Base-by-base conservation (phyloP, 1,284 basidiomycete genomes). In the Pseudozyma thailandica region DNA sequence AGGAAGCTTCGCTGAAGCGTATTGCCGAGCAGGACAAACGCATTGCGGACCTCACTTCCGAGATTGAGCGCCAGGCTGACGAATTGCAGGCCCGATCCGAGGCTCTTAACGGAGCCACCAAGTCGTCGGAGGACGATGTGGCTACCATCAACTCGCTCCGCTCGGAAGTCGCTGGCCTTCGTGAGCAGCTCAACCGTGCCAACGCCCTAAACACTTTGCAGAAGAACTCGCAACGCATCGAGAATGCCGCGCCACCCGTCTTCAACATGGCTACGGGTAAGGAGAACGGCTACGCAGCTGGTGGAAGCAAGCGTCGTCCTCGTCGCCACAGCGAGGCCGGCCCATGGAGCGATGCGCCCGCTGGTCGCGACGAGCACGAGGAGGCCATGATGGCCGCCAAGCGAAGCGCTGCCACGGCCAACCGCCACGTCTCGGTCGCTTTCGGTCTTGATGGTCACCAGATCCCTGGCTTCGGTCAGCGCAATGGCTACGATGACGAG, bases 141-240 rank as follows among this genome's bases (percentile, higher is more conserved):
- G 90, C 90, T 10, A 90, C 94, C 26, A 92, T 98, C 60, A 86
- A 89, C 66, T 90, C 90, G 0, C 88, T 99, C 78, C 93, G 96
- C 84, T 91, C 89, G 74, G 96, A 99, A 86, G 90, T 98, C 66
- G 90, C 90, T 83, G 90, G 86, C 70, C 86, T 98, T 49, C 92
- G 93, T 62, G 96, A 98, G 82, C 95, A 98, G 83, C 89, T 98
- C 71, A 94, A 94, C 79, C 89, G 96, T 27, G 90, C 94, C 20
- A 93, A 93, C 79, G 93, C 95, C 6, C 66, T 81, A 53, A 78
- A 78, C 66, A 75, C 77, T 16, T 53, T 80, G 54, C 71, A 77
- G 58, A 80, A 81, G 71, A 81, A 80, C 58, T 75, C 74, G 46
- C 64, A 78, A 45, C 77, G 78, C n/a, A 76, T 78, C 62, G 78